Evolutionary conservation across 352 stramenopile species (phyloP), one percentile per base, ranked within the genome.

Genomic region (Phytophthora hibernalis): DNA sequence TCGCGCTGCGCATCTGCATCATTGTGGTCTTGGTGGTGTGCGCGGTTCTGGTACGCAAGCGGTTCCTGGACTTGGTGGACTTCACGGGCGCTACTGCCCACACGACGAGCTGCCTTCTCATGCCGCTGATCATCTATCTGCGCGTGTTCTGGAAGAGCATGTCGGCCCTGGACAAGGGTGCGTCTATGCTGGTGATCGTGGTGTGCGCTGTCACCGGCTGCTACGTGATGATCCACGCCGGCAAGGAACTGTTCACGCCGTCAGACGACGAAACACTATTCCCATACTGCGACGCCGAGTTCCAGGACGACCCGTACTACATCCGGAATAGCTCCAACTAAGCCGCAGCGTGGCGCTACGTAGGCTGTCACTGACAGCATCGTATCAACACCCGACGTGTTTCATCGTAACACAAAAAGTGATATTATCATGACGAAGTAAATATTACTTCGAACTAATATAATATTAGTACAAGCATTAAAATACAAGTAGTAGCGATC

Each of bases 61-160:
- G 83, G 24, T 89, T 86, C 61, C 62, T 85, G 15, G 80, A 89
- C 35, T 50, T 89, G 40, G 55, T 69, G 44, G 80, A 89, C 70
- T 82, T 89, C 37, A 76, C 82, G 26, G 80, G 80, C 5, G 80
- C 80, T 31, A 82, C 80, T 4, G 65, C 65, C 20, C 70, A 83
- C 60, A 87, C 80, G 28, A 69, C 80, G 24, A 86, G 77, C 61
- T 89, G 79, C 38, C 73, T 89, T 35, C 51, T 80, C 11, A 62
- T 91, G 54, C 80, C 80, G 8, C 63, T 88, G 49, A 61, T 85
- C 21, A 78, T 91, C 16, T 83, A 91, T 54, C 58, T 88, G 43
- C 80, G 76, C 44, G 72, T 74, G 7, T 78, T 74, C 54, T 83
- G 71, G 74, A 62, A 38, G 33, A 82, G 60, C 26, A 64, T 83